Base-by-base conservation (phyloP, 768 basidiomycete genomes). In the Lactarius quietus region DNA sequence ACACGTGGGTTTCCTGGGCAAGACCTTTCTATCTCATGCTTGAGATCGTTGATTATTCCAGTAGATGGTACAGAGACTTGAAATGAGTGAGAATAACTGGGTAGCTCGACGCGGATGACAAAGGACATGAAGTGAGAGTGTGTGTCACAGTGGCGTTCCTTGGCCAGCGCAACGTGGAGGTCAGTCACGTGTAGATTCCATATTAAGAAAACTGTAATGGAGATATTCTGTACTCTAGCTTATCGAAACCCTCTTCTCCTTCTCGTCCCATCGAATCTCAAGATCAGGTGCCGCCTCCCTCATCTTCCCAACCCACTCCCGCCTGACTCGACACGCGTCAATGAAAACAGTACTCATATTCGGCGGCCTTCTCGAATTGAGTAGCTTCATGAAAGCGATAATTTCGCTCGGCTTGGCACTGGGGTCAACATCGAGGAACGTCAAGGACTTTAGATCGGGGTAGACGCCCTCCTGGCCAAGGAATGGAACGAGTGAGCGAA, bases 1-100 rank as follows among this genome's bases (percentile, higher is more conserved):
- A 83, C 79, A 48, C 76, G 80, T 51, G 91, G 91, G 66, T 78
- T 80, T 29, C 91, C 91, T 20, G 80, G 74, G 72, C 91, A 92
- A 28, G 76, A 73, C 20, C 73, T 75, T 62, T 76, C 79, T 69
- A 93, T 92, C 74, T 84, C 82, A 63, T 81, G 78, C 77, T 93
- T 93, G 65, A 92, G 78, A 70, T 89, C 82, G 38, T 78, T 76
- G 43, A 93, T 78, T 18, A 84, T 84, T 59, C 79, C 79, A 17
- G 76, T 73, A 36, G 73, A 71, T 28, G 80, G 73, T 29, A 88
- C 81, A 51, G 80, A 76, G 45, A 92, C 70, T 66, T 74, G 73
- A 73, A 92, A 88, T 9, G 89, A 90, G 68, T 80, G 83, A 59
- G 86, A 84, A 72, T 87, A 85, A 36, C 89, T 81, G n/a, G 91